phyloP scores from a whole-genome alignment of 768 basidiomycete genomes.

The Austroboletus eburneus region DNA sequence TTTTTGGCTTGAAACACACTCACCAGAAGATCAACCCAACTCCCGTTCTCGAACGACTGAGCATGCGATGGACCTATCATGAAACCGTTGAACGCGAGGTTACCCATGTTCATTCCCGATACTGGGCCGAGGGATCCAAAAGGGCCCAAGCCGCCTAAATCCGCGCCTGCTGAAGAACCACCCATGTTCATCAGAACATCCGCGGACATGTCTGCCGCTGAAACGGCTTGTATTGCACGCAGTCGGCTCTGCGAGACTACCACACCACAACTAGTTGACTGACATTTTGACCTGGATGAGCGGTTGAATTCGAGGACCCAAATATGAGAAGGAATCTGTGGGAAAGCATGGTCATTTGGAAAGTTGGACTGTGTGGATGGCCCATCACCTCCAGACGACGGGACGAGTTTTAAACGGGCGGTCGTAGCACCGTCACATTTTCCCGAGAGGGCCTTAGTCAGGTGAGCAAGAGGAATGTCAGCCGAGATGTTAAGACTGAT shows the following conservation, averaged over 20 bases:
- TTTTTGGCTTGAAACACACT: slow-evolving; percentile 9
- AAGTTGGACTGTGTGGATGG: slow-evolving; percentile 9
- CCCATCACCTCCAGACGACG: slow-evolving; percentile 19
- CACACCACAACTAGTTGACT: slow-evolving; percentile 48
- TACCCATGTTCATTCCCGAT: slow-evolving; percentile 21
- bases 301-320: slow-evolving; percentile 75
- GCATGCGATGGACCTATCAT: slow-evolving; percentile 21
- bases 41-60: slow-evolving; percentile 17
- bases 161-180: slow-evolving; percentile 6
- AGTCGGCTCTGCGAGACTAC: slow-evolving; percentile 72
- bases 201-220: slow-evolving; percentile 29
- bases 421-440: slow-evolving; percentile 48
- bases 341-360: slow-evolving; percentile 24
- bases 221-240: slow-evolving; percentile 69
- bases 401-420: slow-evolving; percentile 47
- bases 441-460: slow-evolving; percentile 43
- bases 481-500: slow-evolving; percentile 12
- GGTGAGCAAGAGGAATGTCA: slow-evolving; percentile 50
- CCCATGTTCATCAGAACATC: slow-evolving; percentile 25
- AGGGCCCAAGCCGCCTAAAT: slow-evolving; percentile 9
- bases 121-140: slow-evolving; percentile 23
- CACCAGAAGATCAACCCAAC: slow-evolving; percentile 31
- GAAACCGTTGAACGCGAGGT: slow-evolving; percentile 23
- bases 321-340: slow-evolving; percentile 27
- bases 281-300: slow-evolving; percentile 26